These are phyloP conservation scores for Pascua sp. DNA, from an alignment of 1,284 basidiomycete genomes.

Conservation along the genomic window DNA sequence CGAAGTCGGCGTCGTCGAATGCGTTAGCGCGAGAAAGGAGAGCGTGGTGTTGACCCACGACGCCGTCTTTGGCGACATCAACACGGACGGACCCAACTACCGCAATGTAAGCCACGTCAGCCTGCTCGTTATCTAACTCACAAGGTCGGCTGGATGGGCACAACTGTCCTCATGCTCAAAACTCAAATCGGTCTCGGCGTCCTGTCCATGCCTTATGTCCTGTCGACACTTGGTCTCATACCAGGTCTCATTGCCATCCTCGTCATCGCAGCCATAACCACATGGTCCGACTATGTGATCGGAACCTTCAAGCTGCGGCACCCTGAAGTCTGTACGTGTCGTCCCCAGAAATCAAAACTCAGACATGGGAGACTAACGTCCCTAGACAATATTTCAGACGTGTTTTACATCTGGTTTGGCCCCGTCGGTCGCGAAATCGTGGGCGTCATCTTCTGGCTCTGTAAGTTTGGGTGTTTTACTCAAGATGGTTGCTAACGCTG, in stretches of 20 bases:
- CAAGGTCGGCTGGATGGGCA: slow-evolving; percentile 35
- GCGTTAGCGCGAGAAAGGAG: too few relatives aligned
- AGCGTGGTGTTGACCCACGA: too few relatives aligned
- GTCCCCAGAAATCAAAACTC: too few relatives aligned
- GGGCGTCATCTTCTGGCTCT: slow-evolving; percentile 10
- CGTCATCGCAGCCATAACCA: slow-evolving; percentile 26
- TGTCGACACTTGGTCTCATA: slow-evolving; percentile 28
- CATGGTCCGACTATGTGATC: slow-evolving; percentile 25
- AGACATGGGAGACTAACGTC: slow-evolving; percentile 25
- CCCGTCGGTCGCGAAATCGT: slow-evolving; percentile 7
- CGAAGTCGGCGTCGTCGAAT: too few relatives aligned
- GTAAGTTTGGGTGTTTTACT: neutral
- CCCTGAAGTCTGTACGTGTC: slow-evolving; percentile 34
- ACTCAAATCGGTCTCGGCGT: slow-evolving; percentile 32
- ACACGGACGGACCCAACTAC: slow-evolving; percentile 26
- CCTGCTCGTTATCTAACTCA: too few relatives aligned
- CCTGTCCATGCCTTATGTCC: slow-evolving; percentile 28
- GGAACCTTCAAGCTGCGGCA: slow-evolving; percentile 31
- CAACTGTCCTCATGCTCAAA: slow-evolving; percentile 36
- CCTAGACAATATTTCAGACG: slow-evolving; percentile 29
- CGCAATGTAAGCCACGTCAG: slow-evolving; percentile 26
- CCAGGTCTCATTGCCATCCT: slow-evolving; percentile 29
- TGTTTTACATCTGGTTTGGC: slow-evolving; percentile 30
- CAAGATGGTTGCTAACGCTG: neutral
- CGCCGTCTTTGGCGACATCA: slow-evolving; percentile 31